A percentile compares a stretch with the other conserved stretches of the same genome.
These are phyloP conservation scores for Cladophialophora psammophila DNA, from an alignment of 2,329 filamentous ascomycete species.

Conservation along the genomic window DNA sequence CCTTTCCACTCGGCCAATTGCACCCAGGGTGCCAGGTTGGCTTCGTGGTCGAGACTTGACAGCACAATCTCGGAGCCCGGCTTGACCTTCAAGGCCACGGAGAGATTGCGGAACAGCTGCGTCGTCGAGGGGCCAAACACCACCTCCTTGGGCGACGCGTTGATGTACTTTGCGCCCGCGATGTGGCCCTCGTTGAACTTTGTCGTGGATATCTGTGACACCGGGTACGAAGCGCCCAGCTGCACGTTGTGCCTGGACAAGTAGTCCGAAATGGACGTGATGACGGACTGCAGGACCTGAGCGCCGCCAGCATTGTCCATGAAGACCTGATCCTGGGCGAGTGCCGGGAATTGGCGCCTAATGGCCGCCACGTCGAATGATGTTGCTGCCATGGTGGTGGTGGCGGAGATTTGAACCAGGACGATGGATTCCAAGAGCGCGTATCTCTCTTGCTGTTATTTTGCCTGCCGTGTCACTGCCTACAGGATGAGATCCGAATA, in stretches of 20 bases:
- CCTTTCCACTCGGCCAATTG: slow-evolving; percentile 68
- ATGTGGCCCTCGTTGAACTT: slow-evolving; percentile 67
- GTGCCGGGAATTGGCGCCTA: slow-evolving; percentile 71
- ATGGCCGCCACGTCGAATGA: slow-evolving; percentile 64
- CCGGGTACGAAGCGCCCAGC: slow-evolving; percentile 73
- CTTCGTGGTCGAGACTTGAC: slow-evolving; percentile 77
- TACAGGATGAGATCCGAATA: not conserved
- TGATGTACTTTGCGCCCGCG: slow-evolving; percentile 74
- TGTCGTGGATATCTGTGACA: slow-evolving; percentile 65
- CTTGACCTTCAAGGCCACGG: slow-evolving; percentile 61
- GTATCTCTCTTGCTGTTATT: not conserved
- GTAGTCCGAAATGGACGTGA: slow-evolving; percentile 71
- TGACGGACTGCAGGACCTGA: slow-evolving; percentile 71
- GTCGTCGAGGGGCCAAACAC: slow-evolving; percentile 78
- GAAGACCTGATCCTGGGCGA: slow-evolving; percentile 71
- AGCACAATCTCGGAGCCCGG: slow-evolving; percentile 72
- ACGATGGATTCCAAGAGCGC: not conserved
- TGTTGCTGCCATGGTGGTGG: slow-evolving; percentile 31
- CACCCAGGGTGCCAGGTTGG: slow-evolving; percentile 77
- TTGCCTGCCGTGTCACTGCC: not conserved
- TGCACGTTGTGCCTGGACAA: slow-evolving; percentile 75
- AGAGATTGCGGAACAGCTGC: slow-evolving; percentile 76
- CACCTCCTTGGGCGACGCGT: slow-evolving; percentile 71
- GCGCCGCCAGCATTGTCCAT: slow-evolving; percentile 82
- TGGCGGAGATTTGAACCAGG: not conserved